A percentile compares a stretch with the other conserved stretches of the same genome.
Evolutionary conservation across 2,329 filamentous ascomycete species (phyloP).

Genomic region (Tolypocladium endophyticum): DNA sequence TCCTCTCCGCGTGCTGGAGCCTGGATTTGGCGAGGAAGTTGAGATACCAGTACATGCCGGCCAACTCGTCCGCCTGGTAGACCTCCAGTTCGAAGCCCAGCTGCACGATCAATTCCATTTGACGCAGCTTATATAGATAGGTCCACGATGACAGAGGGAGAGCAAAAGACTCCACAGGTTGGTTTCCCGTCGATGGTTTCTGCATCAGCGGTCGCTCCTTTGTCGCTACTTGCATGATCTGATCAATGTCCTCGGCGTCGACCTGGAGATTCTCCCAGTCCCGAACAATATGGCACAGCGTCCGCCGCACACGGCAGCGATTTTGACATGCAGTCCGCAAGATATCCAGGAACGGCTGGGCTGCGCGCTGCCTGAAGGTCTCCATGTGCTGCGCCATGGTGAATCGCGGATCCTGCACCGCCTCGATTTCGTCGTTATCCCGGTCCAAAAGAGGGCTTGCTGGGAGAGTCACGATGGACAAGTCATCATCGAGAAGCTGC

Average conservation of each 20-base stretch:
- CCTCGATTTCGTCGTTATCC: slow-evolving; percentile 65
- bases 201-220: slow-evolving; percentile 49
- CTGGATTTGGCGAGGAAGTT: slow-evolving; percentile 61
- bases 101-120: slow-evolving; percentile 80
- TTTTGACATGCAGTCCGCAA: slow-evolving; percentile 84
- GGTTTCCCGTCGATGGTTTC: slow-evolving; percentile 20
- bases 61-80: slow-evolving; percentile 76
- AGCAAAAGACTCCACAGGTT: slow-evolving; percentile 45
- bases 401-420: slow-evolving; percentile 62
- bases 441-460: slow-evolving; percentile 60
- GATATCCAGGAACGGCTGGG: slow-evolving; percentile 70
- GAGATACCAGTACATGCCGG: slow-evolving; percentile 86
- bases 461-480: slow-evolving; percentile 68
- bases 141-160: slow-evolving; percentile 80
- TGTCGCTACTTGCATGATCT: slow-evolving; percentile 49
- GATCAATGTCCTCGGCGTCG: slow-evolving; percentile 70
- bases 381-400: slow-evolving; percentile 67
- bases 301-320: slow-evolving; percentile 76
- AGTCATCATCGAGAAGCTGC: slow-evolving; percentile 69
- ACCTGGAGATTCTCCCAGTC: slow-evolving; percentile 79
- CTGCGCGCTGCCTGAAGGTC: slow-evolving; percentile 47
- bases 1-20: slow-evolving; percentile 60
- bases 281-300: slow-evolving; percentile 71
- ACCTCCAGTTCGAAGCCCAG: slow-evolving; percentile 90
- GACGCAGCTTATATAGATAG: slow-evolving; percentile 78